These are phyloP conservation scores for Penicillium fuscoglaucum DNA, from an alignment of 2,329 filamentous ascomycete species.

Conservation along the genomic window DNA sequence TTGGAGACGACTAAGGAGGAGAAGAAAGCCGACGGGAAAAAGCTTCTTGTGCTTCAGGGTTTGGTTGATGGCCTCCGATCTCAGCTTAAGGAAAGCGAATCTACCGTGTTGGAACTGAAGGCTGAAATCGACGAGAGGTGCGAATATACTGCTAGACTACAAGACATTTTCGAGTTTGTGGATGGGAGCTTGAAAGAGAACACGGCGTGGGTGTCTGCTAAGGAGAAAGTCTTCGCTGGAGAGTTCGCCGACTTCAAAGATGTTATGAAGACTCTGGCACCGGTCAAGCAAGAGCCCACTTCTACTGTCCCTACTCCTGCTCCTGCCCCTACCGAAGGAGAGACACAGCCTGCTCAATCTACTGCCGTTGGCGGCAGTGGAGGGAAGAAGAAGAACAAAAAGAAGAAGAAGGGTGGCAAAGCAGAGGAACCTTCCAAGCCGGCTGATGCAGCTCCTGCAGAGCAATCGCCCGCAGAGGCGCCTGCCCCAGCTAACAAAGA, in stretches of 20 bases:
- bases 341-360: conserved; percentile 21
- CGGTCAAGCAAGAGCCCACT: conserved; percentile 19
- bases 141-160: conserved; percentile 34
- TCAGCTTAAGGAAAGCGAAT: conserved; percentile 56
- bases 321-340: conserved; percentile 20
- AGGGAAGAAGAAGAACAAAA: conserved; percentile 75
- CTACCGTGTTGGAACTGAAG: conserved; percentile 49
- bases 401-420: conserved; percentile 76
- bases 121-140: conserved; percentile 44
- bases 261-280: conserved; percentile 34
- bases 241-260: conserved; percentile 38
- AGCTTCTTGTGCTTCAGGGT: conserved; percentile 55
- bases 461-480: conserved; percentile 35
- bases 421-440: conserved; percentile 39
- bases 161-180: conserved; percentile 43
- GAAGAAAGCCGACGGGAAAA: conserved; percentile 51
- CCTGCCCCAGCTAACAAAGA: conserved; percentile 26
- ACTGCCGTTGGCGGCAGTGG: conserved; percentile 28
- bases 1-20: conserved; percentile 39
- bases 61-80: conserved; percentile 56
- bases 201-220: conserved; percentile 37
- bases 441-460: conserved; percentile 18
- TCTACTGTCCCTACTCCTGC: conserved; percentile 4
- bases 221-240: conserved; percentile 35
- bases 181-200: conserved; percentile 41